Evolutionary conservation across 495 filamentous ascomycete genomes (phyloP), one percentile per base, ranked within the genome.

Genomic region (Lasiosphaeris hirsuta): DNA sequence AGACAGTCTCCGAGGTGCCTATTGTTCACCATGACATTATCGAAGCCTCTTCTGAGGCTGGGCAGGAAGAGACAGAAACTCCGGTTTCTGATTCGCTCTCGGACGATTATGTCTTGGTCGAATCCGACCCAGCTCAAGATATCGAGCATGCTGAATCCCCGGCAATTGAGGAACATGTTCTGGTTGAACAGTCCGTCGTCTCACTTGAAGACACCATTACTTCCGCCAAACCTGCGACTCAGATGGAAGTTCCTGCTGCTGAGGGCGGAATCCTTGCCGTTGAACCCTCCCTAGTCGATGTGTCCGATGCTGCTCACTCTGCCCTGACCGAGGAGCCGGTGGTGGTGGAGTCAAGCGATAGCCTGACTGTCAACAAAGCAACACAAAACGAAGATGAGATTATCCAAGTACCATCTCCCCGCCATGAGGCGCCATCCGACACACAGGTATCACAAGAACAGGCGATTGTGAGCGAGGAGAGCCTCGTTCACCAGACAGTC

Each of bases 61-160:
- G 6, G 11, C 34, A 34, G 35, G 54, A 48, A 19, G 46, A 38
- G 10, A 18, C 30, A 8, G 59, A 57, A 4, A 43, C 48, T 19
- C 33, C 30, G 5, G 34, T 13, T 10, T 43, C 38, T 4, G 64
- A 66, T 33, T 38, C 60, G 1, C 9, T 54, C 10, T 61, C 57
- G 10, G 61, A 66, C 13, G 64, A 66, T 14, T 63, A 51, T 51
- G 61, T 66, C 19, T n/a, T 66, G 35, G 58, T 68, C 17, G 60
- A 65, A 3, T 46, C 60, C 2, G 49, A 50, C 1, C 57, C 58
- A 7, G 23, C 46, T n/a, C 40, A 60, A 46, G 52, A 50, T 33
- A 38, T 10, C 42, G 56, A 58, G 47, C 46, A 45, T 36, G 7
- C 38, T 10, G 59, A 58, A 35, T 9, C 51, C 13, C 42, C 45